These are phyloP conservation scores for Chlamydomonas incerta DNA, from an alignment of 139 green algal genomes.

Conservation along the genomic window DNA sequence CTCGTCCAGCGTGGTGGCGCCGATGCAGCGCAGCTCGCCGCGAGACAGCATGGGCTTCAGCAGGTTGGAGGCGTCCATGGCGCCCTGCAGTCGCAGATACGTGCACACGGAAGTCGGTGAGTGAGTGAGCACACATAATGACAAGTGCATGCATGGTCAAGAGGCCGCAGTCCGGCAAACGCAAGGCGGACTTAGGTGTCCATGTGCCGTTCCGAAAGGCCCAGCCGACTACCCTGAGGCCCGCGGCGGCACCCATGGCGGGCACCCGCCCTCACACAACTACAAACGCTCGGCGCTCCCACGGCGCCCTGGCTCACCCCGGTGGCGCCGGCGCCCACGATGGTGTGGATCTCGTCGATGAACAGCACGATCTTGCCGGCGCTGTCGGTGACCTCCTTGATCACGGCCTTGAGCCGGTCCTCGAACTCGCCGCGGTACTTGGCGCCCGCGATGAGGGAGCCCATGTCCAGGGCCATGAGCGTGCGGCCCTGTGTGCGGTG, in stretches of 20 bases:
- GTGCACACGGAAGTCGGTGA: too few species aligned
- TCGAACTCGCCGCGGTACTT: constrained; percentile 99
- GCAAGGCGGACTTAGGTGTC: too few species aligned
- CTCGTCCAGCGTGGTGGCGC: constrained; percentile 97
- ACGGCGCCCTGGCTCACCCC: constrained; percentile 1
- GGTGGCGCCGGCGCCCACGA: constrained; percentile 70
- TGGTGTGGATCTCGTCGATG: constrained; percentile 99
- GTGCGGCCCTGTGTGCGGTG: constrained; percentile 70
- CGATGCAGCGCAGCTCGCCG: constrained; percentile 98
- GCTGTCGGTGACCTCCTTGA: constrained; percentile 91
- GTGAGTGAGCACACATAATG: too few species aligned
- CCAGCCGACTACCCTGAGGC: too few species aligned
- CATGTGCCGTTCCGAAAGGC: too few species aligned
- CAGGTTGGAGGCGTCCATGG: constrained; percentile 98
- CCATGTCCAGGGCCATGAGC: constrained; percentile 97
- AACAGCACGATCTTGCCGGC: constrained; percentile 96
- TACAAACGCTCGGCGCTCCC: too few species aligned
- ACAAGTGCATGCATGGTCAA: too few species aligned
- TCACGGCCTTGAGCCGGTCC: constrained; percentile 96
- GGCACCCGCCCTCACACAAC: too few species aligned
- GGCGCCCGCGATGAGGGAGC: constrained; percentile 92
- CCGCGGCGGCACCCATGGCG: too few species aligned
- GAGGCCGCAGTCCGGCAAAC: too few species aligned
- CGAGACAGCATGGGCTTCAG: constrained; percentile 96
- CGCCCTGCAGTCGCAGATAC: too few species aligned